A percentile compares a stretch with the other conserved stretches of the same genome.
Conservation (phyloP, 176 grass and related monocot genomes). For the Zoysia pacifica region DNA sequence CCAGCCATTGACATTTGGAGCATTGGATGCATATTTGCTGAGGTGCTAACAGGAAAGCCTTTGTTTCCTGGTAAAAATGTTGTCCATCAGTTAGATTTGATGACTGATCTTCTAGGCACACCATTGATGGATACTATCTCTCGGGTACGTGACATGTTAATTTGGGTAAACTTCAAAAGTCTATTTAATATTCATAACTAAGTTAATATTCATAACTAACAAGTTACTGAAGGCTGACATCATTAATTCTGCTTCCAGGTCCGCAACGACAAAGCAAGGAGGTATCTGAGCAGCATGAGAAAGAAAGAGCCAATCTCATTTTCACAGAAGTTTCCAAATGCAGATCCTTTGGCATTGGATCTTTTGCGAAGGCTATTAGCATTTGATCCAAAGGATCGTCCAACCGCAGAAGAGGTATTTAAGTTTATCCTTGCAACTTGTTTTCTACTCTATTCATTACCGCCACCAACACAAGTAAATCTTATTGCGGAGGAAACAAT, state of each 20-base stretch:
- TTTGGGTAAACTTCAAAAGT: slow-evolving; percentile 1
- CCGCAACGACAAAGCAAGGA: slow-evolving; percentile 98
- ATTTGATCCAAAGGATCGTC: slow-evolving; percentile 95
- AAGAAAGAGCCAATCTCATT: slow-evolving; percentile 87
- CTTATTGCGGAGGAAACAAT: slow-evolving; percentile 19
- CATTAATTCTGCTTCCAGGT: slow-evolving; percentile 50
- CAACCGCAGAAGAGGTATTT: slow-evolving; percentile 85
- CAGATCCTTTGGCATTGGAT: slow-evolving; percentile 83
- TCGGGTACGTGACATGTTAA: slow-evolving; percentile 57
- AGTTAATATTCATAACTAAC: slow-evolving; percentile 2
- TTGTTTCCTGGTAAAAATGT: slow-evolving; percentile 99
- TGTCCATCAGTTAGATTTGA: slow-evolving; percentile 98
- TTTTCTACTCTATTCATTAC: background rate
- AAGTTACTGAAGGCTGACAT: slow-evolving; percentile 17
- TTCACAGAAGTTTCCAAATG: slow-evolving; percentile 86
- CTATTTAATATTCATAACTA: slow-evolving; percentile 13
- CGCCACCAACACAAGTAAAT: background rate
- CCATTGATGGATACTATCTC: slow-evolving; percentile 96
- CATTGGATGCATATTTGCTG: slow-evolving; percentile 98
- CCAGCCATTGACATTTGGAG: slow-evolving; percentile 99
- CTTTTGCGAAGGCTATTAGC: slow-evolving; percentile 90
- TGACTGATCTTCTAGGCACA: slow-evolving; percentile 96
- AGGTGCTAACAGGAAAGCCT: slow-evolving; percentile 92
- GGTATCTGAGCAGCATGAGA: slow-evolving; percentile 89
- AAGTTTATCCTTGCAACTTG: background rate